Evolutionary conservation across 2,329 filamentous ascomycete genomes (phyloP), one percentile per base, ranked within the genome.

Genomic region (Zopfia rhizophila): DNA sequence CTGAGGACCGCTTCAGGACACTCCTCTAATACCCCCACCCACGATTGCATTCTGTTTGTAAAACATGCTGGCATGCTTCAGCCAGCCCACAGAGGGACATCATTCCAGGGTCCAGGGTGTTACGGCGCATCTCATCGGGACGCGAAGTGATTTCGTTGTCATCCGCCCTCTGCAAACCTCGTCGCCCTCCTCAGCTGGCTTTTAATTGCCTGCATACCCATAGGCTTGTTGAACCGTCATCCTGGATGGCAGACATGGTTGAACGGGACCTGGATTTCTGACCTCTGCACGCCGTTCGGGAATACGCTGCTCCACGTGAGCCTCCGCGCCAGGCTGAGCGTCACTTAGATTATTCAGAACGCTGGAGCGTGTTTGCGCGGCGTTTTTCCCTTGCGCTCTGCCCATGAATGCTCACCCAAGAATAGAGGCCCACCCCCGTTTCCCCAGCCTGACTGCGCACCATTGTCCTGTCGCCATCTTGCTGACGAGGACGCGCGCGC

Each of bases 31-130:
- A 48, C 52, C 46, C 52, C 43, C 52, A 51, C 45, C 30, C 51
- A 11, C 21, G 21, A 31, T 19, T 37, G 22, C 41, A 44, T 47
- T 33, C 43, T 45, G 41, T 32, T 22, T 29, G 43, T 24, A 42
- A 43, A 51, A 38, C 48, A n/a, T 24, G 22, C 17, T 13, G 17
- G 21, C 35, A 21, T 28, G 32, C 33, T 44, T 60, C 56, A 54
- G 51, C 50, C 50, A 38, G 30, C 39, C 29, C 42, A 31, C 46
- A 39, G 46, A 51, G 51, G 46, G 53, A 55, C 53, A 51, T 36
- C 33, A 39, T 31, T 27, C 24, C 17, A 49, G 47, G 49, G 35
- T 47, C 38, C 48, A 33, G 37, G 51, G 44, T 33, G 28, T 17
- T 27, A 16, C 25, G 13, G 41, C 18, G 25, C 21, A n/a, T 21